A percentile compares a stretch with the other conserved stretches of the same genome.
These are phyloP conservation scores for Stephanocyclus meneghinianus DNA, from an alignment of 352 stramenopile species.

Conservation along the genomic window DNA sequence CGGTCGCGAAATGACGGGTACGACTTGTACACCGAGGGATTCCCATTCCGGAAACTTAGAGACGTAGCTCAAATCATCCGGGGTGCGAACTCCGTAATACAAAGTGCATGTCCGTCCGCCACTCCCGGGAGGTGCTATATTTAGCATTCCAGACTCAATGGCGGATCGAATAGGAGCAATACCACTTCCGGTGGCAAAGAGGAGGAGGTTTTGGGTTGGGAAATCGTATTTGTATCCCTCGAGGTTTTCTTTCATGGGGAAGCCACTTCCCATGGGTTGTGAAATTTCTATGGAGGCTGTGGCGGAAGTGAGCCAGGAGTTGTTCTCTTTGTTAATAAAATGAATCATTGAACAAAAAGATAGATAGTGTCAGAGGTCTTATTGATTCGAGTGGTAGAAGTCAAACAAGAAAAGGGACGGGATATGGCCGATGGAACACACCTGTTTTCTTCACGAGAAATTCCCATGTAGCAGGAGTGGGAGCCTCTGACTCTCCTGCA, in stretches of 20 bases:
- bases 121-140: constrained; percentile 33
- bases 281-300: constrained; percentile 57
- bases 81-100: constrained; percentile 82
- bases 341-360: too few relatives aligned
- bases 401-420: background rate
- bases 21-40: constrained; percentile 71
- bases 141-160: constrained; percentile 79
- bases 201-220: constrained; percentile 80
- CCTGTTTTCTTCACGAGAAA: constrained; percentile 79
- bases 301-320: constrained; percentile 64
- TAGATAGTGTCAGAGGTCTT: background rate
- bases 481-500: constrained; percentile 19
- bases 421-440: background rate
- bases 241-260: constrained; percentile 72
- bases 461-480: constrained; percentile 50
- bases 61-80: constrained; percentile 79
- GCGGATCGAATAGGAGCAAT: constrained; percentile 84
- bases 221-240: constrained; percentile 82
- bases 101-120: constrained; percentile 72
- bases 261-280: constrained; percentile 77
- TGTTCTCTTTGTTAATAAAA: constrained; percentile 44
- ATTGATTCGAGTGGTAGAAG: background rate
- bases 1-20: constrained; percentile 73
- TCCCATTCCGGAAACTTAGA: constrained; percentile 83
- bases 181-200: constrained; percentile 81